phyloP scores from a whole-genome alignment of 2,329 filamentous ascomycete genomes.

The Cercospora beticola region DNA sequence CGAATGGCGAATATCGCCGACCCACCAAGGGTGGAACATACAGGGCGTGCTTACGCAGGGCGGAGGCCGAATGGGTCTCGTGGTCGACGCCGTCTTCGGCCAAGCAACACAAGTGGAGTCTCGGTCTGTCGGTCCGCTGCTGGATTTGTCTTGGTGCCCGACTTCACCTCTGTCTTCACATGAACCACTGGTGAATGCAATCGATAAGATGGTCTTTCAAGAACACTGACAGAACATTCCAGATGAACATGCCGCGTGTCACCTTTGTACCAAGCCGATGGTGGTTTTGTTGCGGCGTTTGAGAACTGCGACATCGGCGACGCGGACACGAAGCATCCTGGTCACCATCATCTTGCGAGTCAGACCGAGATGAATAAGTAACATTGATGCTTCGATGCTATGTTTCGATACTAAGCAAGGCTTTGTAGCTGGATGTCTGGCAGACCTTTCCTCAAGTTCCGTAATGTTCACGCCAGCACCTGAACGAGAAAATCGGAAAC shows the following conservation, averaged over 20 bases:
- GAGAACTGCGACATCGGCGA: constrained; percentile 1
- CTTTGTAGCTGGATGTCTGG: background rate
- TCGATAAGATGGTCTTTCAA: background rate
- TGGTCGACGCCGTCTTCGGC: constrained; percentile 1
- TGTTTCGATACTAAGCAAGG: background rate
- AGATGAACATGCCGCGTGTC: background rate
- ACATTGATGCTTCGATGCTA: background rate
- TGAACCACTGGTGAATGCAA: background rate
- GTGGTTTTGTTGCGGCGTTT: background rate
- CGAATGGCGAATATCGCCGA: background rate
- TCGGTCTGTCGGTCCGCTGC: background rate
- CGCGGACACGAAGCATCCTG: background rate
- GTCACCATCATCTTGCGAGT: background rate
- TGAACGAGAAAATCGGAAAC: background rate
- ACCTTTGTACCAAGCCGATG: background rate
- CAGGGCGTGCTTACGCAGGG: background rate
- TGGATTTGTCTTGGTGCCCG: background rate
- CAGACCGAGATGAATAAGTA: background rate
- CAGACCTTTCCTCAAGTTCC: background rate
- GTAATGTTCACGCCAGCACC: background rate
- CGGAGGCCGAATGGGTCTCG: background rate
- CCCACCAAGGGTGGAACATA: background rate
- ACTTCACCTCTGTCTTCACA: background rate
- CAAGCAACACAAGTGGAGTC: background rate
- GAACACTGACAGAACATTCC: background rate